phyloP scores from a whole-genome alignment of 768 basidiomycete genomes.

The Tulasnella sp. region DNA sequence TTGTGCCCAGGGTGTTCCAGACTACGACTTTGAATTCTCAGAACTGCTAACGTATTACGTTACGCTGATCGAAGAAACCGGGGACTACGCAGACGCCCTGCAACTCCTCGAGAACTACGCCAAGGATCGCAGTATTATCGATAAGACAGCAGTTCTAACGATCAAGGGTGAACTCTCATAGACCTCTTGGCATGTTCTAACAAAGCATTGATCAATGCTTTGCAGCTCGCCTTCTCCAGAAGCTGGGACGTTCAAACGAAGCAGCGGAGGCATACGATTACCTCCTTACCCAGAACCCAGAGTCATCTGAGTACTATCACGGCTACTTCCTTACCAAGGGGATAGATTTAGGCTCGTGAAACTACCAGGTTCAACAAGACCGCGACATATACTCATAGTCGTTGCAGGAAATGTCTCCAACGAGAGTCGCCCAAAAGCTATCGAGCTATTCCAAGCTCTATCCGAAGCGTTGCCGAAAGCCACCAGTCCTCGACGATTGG shows the following conservation, averaged over 20 bases:
- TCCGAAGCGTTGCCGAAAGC: conserved; percentile 57
- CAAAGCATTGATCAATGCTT: background rate
- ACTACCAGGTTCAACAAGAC: background rate
- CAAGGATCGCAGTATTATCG: conserved; percentile 59
- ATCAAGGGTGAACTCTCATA: conserved; percentile 46
- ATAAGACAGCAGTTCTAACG: conserved; percentile 61
- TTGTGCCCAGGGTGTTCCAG: conserved; percentile 53
- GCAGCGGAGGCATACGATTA: conserved; percentile 75
- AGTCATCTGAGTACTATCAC: conserved; percentile 64
- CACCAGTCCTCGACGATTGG: conserved; percentile 62
- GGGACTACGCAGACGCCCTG: conserved; percentile 30
- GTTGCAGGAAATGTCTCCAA: conserved; percentile 40
- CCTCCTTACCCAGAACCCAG: conserved; percentile 79
- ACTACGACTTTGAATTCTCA: conserved; percentile 74
- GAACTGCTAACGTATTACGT: conserved; percentile 77
- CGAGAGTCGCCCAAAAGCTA: conserved; percentile 44
- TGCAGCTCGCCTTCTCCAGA: conserved; percentile 69
- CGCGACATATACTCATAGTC: background rate
- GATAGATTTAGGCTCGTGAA: conserved; percentile 51
- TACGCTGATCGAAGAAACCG: conserved; percentile 62
- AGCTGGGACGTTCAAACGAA: conserved; percentile 51
- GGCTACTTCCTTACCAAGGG: conserved; percentile 62
- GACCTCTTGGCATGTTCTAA: background rate
- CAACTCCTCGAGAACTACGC: conserved; percentile 55
- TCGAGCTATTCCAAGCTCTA: conserved; percentile 54